A percentile compares a stretch with the other conserved stretches of the same genome.
These are phyloP conservation scores for Raphanus raphanistrum DNA, from an alignment of 345 rosid species.

Conservation along the genomic window DNA sequence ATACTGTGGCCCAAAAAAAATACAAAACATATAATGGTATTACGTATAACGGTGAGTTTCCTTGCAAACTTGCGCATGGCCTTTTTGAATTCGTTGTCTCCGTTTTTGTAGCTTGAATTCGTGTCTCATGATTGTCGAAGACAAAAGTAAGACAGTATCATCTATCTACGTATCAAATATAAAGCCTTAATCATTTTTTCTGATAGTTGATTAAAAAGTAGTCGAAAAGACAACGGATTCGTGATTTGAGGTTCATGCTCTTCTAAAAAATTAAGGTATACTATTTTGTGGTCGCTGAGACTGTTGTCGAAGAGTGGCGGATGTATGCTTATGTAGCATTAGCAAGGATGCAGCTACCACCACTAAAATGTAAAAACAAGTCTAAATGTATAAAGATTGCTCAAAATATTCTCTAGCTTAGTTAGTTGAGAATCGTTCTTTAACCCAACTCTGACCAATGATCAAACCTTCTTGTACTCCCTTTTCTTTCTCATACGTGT, in stretches of 20 bases:
- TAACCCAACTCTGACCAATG: too few relatives aligned
- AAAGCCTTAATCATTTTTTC: neutral
- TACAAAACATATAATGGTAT: neutral
- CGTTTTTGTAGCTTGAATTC: neutral
- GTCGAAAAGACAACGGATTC: slow-evolving; percentile 24
- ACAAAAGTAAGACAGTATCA: neutral
- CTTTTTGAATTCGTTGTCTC: neutral
- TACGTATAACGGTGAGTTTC: neutral
- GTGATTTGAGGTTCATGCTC: slow-evolving; percentile 36
- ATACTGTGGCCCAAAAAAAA: neutral
- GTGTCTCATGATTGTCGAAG: neutral
- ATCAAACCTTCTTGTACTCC: too few relatives aligned
- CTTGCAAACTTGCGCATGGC: slow-evolving; percentile 7
- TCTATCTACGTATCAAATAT: neutral
- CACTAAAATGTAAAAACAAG: too few relatives aligned
- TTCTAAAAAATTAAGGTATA: neutral
- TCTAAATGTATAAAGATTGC: too few relatives aligned
- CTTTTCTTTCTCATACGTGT: too few relatives aligned
- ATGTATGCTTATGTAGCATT: too few relatives aligned
- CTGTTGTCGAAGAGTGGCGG: slow-evolving; percentile 3
- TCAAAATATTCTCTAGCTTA: too few relatives aligned
- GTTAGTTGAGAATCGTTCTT: too few relatives aligned
- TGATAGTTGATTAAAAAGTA: neutral
- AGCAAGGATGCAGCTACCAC: too few relatives aligned
- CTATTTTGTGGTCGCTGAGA: slow-evolving; percentile 20